Base-by-base conservation (phyloP, 805 yeast species). In the Scheffersomyces stipitis region DNA sequence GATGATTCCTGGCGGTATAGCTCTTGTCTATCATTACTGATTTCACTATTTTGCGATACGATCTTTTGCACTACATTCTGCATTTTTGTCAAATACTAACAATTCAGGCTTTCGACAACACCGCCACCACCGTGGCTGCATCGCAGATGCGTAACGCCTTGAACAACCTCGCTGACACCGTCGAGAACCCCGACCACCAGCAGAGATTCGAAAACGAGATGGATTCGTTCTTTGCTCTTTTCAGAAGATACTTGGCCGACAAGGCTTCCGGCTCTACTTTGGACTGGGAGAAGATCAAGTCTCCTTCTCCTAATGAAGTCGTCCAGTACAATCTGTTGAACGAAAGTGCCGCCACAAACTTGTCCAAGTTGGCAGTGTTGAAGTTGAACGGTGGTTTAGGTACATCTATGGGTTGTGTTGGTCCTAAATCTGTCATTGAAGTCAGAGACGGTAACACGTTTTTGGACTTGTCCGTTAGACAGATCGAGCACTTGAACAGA, bases 381-480 rank as follows among this genome's bases (percentile, higher is more conserved):
- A 93, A 93, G 71, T 78, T 93, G 62, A 93, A 93, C 62, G 99
- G 99, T 74, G 99, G 99, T 29, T 76, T 93, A 52, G 99, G 99
- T 60, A 93, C 99, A 15, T 91, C 98, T 7, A 93, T 93, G 99
- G 99, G 99, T 40, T 93, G 99, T 72, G 97, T 93, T 45, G 99
- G 99, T 41, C 99, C 99, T 47, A 90, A 90, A 68, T 86, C 96
- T 18, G 95, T 93, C 49, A 93, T 93, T 60, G 99, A 93, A 72
- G 99, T 93, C 33, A 86, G 99, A 66, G 99, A 93, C 54, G 98
- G 98, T 44, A 95, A 93, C 76, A 86, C 97, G 28, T 93, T 93
- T 65, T 76, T 93, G 62, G 99, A 93, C 64, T 78, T 93, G 52
- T 76, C 96, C 31, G 99, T 93, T 30, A 86, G 99, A 64, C 99